Evolutionary conservation across 257 asterid species (phyloP), one percentile per base, ranked within the genome.

Genomic region (Fraxinus excelsior): DNA sequence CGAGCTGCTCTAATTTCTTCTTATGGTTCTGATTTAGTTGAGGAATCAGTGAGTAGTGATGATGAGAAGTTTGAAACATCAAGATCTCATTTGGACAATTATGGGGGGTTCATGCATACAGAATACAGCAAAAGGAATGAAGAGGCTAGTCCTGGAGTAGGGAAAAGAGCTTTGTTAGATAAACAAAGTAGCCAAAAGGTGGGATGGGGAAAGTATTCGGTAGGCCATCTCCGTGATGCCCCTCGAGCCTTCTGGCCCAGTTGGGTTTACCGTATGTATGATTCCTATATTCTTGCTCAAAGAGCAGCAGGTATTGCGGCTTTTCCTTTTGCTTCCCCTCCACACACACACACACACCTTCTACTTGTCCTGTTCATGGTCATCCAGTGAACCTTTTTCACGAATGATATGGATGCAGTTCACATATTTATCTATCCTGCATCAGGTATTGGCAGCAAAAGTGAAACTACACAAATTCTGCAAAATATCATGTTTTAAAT

Each of bases 211-310:
- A 92, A 83, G 80, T 21, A 80, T 83, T 79, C 87, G n/a, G 1
- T 90, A 23, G 74, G 85, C 35, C 96, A 67, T 29, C 70, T 86
- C 74, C 96, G 86, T 81, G 88, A 93, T 71, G 92, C 76, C 82
- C 89, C 96, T 67, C 90, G 88, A 84, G 97, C 99, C 74, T 95
- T 87, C 84, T 95, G 89, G 96, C 98, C 99, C 42, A 73, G 88
- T 78, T 96, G 99, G 99, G 98, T 93, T 80, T 96, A 96, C 84
- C 85, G 77, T 79, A 91, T 91, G 97, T 88, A 88, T 71, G 98
- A 96, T 84, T 91, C 98, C 42, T 96, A 88, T 82, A 71, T 80
- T 80, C 97, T 96, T 81, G 97, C 98, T 58, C 88, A 86, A 85
- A 91, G 81, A 85, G 97, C 90, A 81, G 98, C 97, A 86, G 99